Conservation (phyloP, 306 rosid genomes). For the Casuarina equisetifolia region DNA sequence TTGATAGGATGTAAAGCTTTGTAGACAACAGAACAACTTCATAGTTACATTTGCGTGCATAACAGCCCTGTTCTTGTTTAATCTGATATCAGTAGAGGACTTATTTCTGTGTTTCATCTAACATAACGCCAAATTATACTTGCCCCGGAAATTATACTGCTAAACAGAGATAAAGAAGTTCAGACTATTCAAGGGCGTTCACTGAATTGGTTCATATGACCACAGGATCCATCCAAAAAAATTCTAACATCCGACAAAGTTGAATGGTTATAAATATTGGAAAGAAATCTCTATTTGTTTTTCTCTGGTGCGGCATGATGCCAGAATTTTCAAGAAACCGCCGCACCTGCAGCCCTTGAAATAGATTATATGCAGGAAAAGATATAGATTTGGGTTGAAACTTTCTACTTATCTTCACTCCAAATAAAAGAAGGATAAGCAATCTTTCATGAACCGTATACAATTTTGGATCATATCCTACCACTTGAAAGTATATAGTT, state of each 20-base stretch:
- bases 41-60: background rate
- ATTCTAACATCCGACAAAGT: background rate
- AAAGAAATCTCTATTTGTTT: background rate
- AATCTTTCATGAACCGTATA: background rate
- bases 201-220: background rate
- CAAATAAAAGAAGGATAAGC: background rate
- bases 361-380: background rate
- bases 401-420: background rate
- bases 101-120: background rate
- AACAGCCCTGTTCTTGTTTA: background rate
- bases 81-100: background rate
- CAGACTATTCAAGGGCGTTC: background rate
- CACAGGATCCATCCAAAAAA: background rate
- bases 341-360: background rate
- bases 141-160: background rate
- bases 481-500: background rate
- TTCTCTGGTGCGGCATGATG: background rate
- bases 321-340: background rate
- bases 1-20: background rate
- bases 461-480: background rate
- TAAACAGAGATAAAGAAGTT: background rate
- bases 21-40: background rate
- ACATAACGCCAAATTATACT: too few relatives aligned
- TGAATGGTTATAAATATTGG: background rate
- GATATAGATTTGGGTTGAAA: background rate